Evolutionary conservation across 768 basidiomycete species (phyloP), one percentile per base, ranked within the genome.

Genomic region (Leccinum subtestaceum): DNA sequence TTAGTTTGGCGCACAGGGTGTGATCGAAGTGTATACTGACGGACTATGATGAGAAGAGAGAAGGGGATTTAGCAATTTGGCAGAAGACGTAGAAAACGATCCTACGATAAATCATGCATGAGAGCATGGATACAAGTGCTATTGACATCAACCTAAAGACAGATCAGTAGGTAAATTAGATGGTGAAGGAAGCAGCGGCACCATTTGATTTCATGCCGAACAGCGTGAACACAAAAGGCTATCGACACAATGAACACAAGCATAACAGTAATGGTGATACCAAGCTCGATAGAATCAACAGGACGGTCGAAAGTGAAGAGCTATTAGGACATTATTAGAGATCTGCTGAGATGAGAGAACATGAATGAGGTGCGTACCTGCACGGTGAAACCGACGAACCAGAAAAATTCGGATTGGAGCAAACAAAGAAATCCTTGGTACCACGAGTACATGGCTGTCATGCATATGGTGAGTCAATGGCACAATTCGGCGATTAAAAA

Each of bases 171-270:
- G 45, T 36, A 5, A 45, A 63, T 64, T 48, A 32, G 51, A n/a
- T 8, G 23, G 31, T 2, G 25, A 31, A 45, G 21, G 6, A 4
- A 40, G 11, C 57, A n/a, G 25, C 71, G 81, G 32, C 63, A 89
- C 92, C 82, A 87, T 72, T 86, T 92, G 60, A 93, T 84, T 75
- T 94, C 93, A 56, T 87, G 80, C 67, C 89, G 85, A 5, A 92
- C 87, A 5, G 92, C 89, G 40, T 84, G 64, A 15, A 82, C 87
- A 65, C 86, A 88, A 2, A 83, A 75, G 15, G 84, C 74, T 32
- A 93, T 77, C 52, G 92, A 77, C 31, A 82, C 58, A 23, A 94
- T 0, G 76, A 12, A 91, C 23, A 93, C 79, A 23, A 90, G 93
- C 45, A 94, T 91, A 10, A 91, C 92, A 21, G 88, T 81, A 52